Evolutionary conservation across 345 rosid genomes (phyloP), one percentile per base, ranked within the genome.

Genomic region (Dipteronia sinensis): DNA sequence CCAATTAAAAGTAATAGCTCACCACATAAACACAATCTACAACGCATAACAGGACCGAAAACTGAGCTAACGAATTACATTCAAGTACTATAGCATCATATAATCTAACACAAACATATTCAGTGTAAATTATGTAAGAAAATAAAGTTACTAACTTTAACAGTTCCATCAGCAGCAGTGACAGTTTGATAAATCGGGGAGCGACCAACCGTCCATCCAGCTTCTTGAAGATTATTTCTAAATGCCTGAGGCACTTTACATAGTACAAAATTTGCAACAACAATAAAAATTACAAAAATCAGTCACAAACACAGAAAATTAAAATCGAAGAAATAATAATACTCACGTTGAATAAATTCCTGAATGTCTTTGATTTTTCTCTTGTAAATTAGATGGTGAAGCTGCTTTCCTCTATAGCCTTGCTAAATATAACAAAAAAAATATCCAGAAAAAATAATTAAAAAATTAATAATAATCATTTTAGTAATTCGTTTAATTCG

Each of bases 341-440:
- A 82, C 97, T 88, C 82, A 94, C 99, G 75, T 67, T 92, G 92
- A 84, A 88, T 85, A 80, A 96, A 96, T 75, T 91, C 97, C 76
- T 90, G 90, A 68, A 94, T 88, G 59, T 92, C 90, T 82, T 80
- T 88, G 67, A 87, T 88, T 75, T 91, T 94, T 79, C 97, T 89
- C 91, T 89, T 85, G 88, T 96, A 96, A 9, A 94, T 85, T 7
- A 92, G 87, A 82, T 96, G 98, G 80, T 96, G 90, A 7, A 96
- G 89, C 72, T 96, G 98, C 84, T 96, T 96, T 49, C 99, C 99
- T 86, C 97, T 91, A 65, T 89, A 96, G 2, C 90, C 84, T 94
- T 91, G 87, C 98, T 96, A 80, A 6, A 82, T 34, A 38, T 59
- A 40, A 71, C n/a, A 17, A 67, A 17, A 67, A 17, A 47, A 15